phyloP scores from a whole-genome alignment of 805 yeast genomes.

The Metschnikowia baotianmanensis region DNA sequence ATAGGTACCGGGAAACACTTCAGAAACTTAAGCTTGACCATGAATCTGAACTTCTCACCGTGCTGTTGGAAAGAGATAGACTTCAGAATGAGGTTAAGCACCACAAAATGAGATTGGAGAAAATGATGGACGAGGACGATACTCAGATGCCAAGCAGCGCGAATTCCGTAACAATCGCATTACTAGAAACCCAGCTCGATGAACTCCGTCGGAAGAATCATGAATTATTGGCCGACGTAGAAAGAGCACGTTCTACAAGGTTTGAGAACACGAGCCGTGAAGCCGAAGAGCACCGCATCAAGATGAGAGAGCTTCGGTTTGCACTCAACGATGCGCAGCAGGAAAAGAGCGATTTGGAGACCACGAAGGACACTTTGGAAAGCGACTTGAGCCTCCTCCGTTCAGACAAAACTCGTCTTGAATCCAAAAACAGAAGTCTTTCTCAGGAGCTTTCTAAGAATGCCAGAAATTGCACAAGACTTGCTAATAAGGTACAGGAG shows the following conservation, averaged over 20 bases:
- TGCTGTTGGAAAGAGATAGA: constrained; percentile 38
- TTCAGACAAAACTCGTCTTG: constrained; percentile 31
- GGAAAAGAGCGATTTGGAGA: constrained; percentile 23
- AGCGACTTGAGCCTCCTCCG: constrained; percentile 26
- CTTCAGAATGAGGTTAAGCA: constrained; percentile 33
- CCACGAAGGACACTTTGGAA: constrained; percentile 27
- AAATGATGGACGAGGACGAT: constrained; percentile 19
- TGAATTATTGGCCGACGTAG: constrained; percentile 25
- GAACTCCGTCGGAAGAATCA: constrained; percentile 27
- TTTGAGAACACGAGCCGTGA: constrained; percentile 3
- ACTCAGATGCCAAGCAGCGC: constrained; percentile 4
- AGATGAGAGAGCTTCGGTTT: constrained; percentile 11
- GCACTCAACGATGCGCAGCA: constrained; percentile 10
- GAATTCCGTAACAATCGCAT: constrained; percentile 16
- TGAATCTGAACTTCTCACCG: constrained; percentile 37
- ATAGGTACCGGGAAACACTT: constrained; percentile 20
- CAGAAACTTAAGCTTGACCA: constrained; percentile 28
- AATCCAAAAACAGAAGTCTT: constrained; percentile 25
- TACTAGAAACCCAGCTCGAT: constrained; percentile 35
- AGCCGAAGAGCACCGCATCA: constrained; percentile 7
- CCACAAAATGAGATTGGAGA: constrained; percentile 30
- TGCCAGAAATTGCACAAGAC: constrained; percentile 29
- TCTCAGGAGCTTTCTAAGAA: constrained; percentile 31
- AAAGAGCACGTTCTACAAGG: constrained; percentile 2
- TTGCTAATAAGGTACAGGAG: constrained; percentile 28